Evolutionary conservation across 73 alveolate species (phyloP).

Genomic region (Symbiodinium pilosum): DNA sequence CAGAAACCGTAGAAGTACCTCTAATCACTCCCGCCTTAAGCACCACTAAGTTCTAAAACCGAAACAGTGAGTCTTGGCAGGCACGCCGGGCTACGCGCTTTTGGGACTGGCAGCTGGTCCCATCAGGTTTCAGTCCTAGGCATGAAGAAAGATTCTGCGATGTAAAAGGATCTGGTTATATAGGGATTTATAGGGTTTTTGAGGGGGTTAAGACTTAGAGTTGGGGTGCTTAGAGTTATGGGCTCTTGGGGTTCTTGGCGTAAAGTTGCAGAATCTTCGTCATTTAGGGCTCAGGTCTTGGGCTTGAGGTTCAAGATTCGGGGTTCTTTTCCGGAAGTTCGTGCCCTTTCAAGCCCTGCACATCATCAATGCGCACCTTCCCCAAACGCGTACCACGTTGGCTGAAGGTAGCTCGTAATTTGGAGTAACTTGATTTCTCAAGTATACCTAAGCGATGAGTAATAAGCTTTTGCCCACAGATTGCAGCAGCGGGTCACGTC

Average conservation of each 20-base stretch:
- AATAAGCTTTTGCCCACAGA: no score
- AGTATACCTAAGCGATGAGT: not conserved
- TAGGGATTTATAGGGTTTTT: no score
- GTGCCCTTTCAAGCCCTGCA: no score
- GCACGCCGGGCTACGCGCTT: slow-evolving; percentile 47
- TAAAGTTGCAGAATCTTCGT: no score
- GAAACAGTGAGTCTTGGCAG: not conserved
- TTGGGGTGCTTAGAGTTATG: not conserved
- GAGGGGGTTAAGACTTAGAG: not conserved
- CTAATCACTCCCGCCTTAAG: no score
- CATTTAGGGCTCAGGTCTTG: not conserved
- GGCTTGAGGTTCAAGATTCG: not conserved
- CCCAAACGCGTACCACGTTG: not conserved
- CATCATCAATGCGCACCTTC: no score
- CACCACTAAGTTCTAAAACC: not conserved
- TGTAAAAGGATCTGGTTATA: no score
- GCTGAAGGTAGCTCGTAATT: not conserved
- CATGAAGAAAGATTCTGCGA: no score
- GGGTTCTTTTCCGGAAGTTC: no score
- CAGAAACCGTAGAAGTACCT: no score
- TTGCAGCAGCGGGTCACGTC: no score
- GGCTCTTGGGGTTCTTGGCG: not conserved
- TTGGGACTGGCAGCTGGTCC: slow-evolving; percentile 27
- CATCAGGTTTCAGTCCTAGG: no score
- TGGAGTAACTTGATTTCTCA: not conserved